Conservation (phyloP, 2,329 filamentous ascomycete species). For the Trichoderma breve region DNA sequence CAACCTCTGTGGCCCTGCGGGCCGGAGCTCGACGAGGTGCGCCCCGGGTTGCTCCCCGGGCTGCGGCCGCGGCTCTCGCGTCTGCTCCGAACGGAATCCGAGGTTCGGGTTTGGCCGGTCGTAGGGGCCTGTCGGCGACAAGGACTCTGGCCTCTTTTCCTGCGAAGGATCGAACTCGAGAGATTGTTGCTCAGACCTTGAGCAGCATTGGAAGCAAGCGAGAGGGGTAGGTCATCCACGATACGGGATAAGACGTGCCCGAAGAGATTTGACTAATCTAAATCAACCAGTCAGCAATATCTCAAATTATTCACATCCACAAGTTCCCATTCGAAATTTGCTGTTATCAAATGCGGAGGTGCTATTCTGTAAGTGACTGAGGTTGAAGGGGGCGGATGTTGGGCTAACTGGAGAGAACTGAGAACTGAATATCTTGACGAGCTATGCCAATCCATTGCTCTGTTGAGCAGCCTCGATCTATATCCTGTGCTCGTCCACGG, state of each 20-base stretch:
- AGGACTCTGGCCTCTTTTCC: slow-evolving; percentile 19
- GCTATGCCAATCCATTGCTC: slow-evolving; percentile 41
- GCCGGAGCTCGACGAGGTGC: slow-evolving; percentile 44
- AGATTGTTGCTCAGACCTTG: slow-evolving; percentile 57
- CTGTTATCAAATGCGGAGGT: slow-evolving; percentile 96
- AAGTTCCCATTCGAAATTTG: slow-evolving; percentile 61
- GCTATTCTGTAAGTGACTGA: slow-evolving; percentile 65
- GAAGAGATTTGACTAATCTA: not conserved
- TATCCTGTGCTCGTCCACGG: slow-evolving; percentile 72
- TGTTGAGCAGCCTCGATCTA: too few species aligned
- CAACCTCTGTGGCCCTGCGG: slow-evolving; percentile 42
- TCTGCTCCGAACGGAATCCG: slow-evolving; percentile 28
- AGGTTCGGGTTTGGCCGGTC: slow-evolving; percentile 28
- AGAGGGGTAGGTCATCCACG: slow-evolving; percentile 50
- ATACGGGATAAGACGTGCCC: not conserved
- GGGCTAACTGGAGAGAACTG: not conserved
- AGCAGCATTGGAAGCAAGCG: slow-evolving; percentile 96
- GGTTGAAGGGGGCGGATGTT: not conserved
- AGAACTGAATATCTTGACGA: slow-evolving; percentile 76
- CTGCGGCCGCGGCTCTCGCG: slow-evolving; percentile 23
- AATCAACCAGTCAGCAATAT: slow-evolving; percentile 97
- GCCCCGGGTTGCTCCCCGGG: slow-evolving; percentile 36
- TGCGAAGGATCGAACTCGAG: slow-evolving; percentile 32
- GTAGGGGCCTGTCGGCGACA: slow-evolving; percentile 23
- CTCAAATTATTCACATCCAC: slow-evolving; percentile 73